phyloP scores from a whole-genome alignment of 805 yeast genomes.

The Candida bentonensis region DNA sequence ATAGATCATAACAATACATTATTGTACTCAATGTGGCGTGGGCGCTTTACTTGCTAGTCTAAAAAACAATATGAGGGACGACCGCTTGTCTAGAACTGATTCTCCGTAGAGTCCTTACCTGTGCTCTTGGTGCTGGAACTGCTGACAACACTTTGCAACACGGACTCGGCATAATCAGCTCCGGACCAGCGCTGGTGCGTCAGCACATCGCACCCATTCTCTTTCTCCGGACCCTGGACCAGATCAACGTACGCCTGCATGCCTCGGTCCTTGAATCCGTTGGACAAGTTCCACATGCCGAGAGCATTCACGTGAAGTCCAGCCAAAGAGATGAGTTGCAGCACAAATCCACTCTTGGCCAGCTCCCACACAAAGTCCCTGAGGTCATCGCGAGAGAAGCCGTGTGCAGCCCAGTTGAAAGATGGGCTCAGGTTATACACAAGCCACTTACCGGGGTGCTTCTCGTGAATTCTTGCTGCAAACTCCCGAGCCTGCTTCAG shows the following conservation, averaged over 20 bases:
- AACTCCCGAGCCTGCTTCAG: slow-evolving; percentile 34
- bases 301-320: slow-evolving; percentile 43
- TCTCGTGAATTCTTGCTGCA: slow-evolving; percentile 31
- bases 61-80: too few relatives aligned
- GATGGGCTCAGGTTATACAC: slow-evolving; percentile 50
- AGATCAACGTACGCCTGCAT: slow-evolving; percentile 45
- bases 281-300: slow-evolving; percentile 37
- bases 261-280: slow-evolving; percentile 35
- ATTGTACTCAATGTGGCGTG: too few relatives aligned
- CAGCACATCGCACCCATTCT: slow-evolving; percentile 34
- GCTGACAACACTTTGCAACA: slow-evolving; percentile 29
- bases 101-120: slow-evolving; percentile 32
- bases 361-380: slow-evolving; percentile 37
- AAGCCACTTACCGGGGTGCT: slow-evolving; percentile 38
- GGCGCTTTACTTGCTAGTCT: too few relatives aligned
- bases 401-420: slow-evolving; percentile 47
- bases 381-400: slow-evolving; percentile 33
- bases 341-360: slow-evolving; percentile 41
- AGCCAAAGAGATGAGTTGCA: slow-evolving; percentile 47
- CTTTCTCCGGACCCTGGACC: slow-evolving; percentile 35
- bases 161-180: slow-evolving; percentile 37
- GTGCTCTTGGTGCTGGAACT: slow-evolving; percentile 31
- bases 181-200: slow-evolving; percentile 56
- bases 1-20: too few relatives aligned
- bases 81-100: slow-evolving; percentile 7